Evolutionary conservation across 306 rosid species (phyloP), one percentile per base, ranked within the genome.

Genomic region (Castanea mollissima): DNA sequence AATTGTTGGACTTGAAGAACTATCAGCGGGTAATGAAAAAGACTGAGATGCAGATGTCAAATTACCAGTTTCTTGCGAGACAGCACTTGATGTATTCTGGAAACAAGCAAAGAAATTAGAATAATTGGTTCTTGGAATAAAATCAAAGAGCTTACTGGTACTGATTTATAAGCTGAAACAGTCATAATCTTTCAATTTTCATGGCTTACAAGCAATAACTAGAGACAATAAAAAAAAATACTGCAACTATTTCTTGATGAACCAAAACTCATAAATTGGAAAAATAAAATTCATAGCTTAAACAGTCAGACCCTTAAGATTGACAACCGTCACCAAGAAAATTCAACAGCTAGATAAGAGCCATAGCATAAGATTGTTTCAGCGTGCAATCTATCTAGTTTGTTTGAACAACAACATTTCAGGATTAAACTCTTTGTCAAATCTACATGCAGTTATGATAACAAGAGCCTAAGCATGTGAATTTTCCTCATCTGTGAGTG

Each of bases 21-120:
- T 76, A 72, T 82, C 74, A 73, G 88, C 76, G 67, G 82, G 84
- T 8, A 55, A 79, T 31, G 82, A 82, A 68, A 49, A 69, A 55
- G 92, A 88, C 76, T 85, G 88, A 18, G 80, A 71, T 15, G 84
- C 78, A 69, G 92, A 86, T 57, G 90, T 80, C 75, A 78, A 80
- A 86, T 67, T 87, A 65, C 73, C 78, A 82, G 74, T 80, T 83
- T 88, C 88, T 74, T 76, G 89, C 57, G 80, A 75, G 74, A 51
- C 31, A 73, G 83, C 86, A 80, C 78, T 84, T 29, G 83, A 29
- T 78, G 75, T 75, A 68, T 77, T 85, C 96, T 90, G 89, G 84
- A 76, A 83, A 65, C 44, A 80, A 80, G 59, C 71, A 89, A 79
- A 76, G 16, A 83, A 12, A 76, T 77, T 55, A 68, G 19, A 76